phyloP scores from a whole-genome alignment of 1,284 basidiomycete species.

The Heimioporus punctisporus region DNA sequence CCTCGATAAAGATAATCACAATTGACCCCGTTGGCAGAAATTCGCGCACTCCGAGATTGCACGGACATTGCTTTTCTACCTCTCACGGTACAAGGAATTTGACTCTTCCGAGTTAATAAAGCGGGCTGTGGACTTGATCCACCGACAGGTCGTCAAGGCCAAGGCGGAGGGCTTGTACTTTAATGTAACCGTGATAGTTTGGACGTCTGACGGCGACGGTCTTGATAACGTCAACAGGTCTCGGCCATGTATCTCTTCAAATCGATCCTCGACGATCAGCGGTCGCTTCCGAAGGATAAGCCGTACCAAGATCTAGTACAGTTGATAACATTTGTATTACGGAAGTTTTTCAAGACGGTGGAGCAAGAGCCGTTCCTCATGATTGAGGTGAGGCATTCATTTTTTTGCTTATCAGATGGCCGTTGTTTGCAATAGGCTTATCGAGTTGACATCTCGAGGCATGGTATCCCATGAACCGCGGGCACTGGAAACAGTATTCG shows the following conservation, averaged over 20 bases:
- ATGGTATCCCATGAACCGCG: constrained; percentile 88
- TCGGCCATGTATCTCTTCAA: constrained; percentile 87
- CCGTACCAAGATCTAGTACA: constrained; percentile 83
- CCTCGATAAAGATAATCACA: constrained; percentile 13
- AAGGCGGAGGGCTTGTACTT: constrained; percentile 94
- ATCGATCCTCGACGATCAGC: constrained; percentile 76
- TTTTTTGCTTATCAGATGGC: constrained; percentile 23
- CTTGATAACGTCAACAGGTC: constrained; percentile 56
- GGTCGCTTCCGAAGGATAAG: constrained; percentile 74
- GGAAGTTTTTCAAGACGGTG: constrained; percentile 91
- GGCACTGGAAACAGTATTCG: constrained; percentile 84
- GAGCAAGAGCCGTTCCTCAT: constrained; percentile 82
- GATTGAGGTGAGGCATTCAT: constrained; percentile 61
- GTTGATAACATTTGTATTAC: constrained; percentile 83
- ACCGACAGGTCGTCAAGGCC: constrained; percentile 86
- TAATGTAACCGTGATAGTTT: constrained; percentile 57
- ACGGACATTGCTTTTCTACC: constrained; percentile 79
- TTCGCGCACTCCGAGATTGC: constrained; percentile 87
- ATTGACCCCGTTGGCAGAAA: constrained; percentile 50
- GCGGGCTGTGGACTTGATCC: constrained; percentile 83
- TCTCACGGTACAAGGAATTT: constrained; percentile 83
- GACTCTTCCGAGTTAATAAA: constrained; percentile 81
- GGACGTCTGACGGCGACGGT: constrained; percentile 2
- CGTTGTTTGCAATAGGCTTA: constrained; percentile 17
- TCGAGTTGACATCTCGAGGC: constrained; percentile 48